Conservation (phyloP, 495 filamentous ascomycete genomes). For the Umbilicaria muhlenbergii region DNA sequence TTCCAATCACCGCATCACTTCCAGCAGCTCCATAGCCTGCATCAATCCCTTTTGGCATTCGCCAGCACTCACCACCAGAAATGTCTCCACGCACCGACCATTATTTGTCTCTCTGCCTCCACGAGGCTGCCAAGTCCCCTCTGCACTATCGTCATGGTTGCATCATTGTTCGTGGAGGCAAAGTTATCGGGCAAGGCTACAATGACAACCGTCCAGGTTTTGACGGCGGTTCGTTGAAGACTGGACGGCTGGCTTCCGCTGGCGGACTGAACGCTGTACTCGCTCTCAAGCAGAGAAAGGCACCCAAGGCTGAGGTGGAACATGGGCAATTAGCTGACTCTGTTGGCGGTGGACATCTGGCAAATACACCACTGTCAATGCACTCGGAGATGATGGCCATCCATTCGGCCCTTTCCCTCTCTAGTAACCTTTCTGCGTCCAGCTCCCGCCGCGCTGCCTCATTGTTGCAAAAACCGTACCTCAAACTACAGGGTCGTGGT, state of each 20-base stretch:
- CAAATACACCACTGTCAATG: slow-evolving; percentile 30
- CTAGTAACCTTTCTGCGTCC: slow-evolving; percentile 22
- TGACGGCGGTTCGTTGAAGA: slow-evolving; percentile 30
- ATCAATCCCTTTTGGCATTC: too few relatives aligned
- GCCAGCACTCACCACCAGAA: background rate
- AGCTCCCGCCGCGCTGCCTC: slow-evolving; percentile 15
- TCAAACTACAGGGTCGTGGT: slow-evolving; percentile 30
- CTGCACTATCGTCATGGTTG: slow-evolving; percentile 33
- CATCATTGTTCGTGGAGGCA: slow-evolving; percentile 35
- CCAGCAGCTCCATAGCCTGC: too few relatives aligned
- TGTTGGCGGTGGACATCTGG: background rate
- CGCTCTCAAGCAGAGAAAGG: slow-evolving; percentile 22
- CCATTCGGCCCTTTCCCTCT: slow-evolving; percentile 30
- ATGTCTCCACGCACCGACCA: slow-evolving; percentile 12
- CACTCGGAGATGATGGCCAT: slow-evolving; percentile 43
- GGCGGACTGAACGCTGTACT: slow-evolving; percentile 14
- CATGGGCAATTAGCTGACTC: too few relatives aligned
- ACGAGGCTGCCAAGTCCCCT: slow-evolving; percentile 33
- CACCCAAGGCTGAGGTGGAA: slow-evolving; percentile 12
- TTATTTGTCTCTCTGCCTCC: slow-evolving; percentile 32
- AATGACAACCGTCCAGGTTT: slow-evolving; percentile 32
- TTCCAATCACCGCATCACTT: too few relatives aligned
- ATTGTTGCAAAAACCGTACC: slow-evolving; percentile 29
- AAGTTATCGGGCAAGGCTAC: slow-evolving; percentile 32
- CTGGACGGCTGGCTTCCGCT: slow-evolving; percentile 19